phyloP scores from a whole-genome alignment of 495 filamentous ascomycete genomes.

The Tricharina praecox region DNA sequence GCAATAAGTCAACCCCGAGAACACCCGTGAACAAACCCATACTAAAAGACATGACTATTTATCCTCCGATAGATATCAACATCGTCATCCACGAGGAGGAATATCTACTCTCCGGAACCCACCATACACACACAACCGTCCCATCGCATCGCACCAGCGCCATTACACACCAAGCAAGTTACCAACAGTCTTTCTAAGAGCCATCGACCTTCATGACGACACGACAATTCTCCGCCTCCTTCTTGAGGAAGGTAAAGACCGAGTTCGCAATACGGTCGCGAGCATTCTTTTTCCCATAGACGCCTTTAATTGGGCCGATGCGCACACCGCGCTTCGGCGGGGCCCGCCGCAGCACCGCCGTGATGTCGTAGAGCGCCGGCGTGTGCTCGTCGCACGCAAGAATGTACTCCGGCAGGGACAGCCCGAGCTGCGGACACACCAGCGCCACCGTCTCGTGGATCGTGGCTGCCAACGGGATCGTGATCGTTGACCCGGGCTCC shows the following conservation, averaged over 20 bases:
- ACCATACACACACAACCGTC: too few species aligned
- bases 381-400: slow-evolving; percentile 11
- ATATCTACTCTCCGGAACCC: too few species aligned
- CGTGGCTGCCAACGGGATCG: background rate
- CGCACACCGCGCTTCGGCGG: slow-evolving; percentile 13
- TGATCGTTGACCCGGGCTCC: background rate
- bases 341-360: slow-evolving; percentile 14
- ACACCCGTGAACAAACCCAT: too few species aligned
- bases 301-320: slow-evolving; percentile 18
- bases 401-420: slow-evolving; percentile 18
- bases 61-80: too few species aligned
- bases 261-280: slow-evolving; percentile 17
- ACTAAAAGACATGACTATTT: too few species aligned
- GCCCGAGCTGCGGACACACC: slow-evolving; percentile 20
- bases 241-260: slow-evolving; percentile 16
- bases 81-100: too few species aligned
- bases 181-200: background rate
- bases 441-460: background rate
- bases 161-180: too few species aligned
- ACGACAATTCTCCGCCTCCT: slow-evolving; percentile 19
- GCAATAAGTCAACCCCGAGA: too few species aligned
- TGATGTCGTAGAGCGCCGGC: slow-evolving; percentile 18
- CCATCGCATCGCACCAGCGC: too few species aligned
- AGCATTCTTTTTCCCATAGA: slow-evolving; percentile 23
- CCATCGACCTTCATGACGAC: slow-evolving; percentile 6